Evolutionary conservation across 768 basidiomycete species (phyloP).

Genomic region (Kwoniella sp.): DNA sequence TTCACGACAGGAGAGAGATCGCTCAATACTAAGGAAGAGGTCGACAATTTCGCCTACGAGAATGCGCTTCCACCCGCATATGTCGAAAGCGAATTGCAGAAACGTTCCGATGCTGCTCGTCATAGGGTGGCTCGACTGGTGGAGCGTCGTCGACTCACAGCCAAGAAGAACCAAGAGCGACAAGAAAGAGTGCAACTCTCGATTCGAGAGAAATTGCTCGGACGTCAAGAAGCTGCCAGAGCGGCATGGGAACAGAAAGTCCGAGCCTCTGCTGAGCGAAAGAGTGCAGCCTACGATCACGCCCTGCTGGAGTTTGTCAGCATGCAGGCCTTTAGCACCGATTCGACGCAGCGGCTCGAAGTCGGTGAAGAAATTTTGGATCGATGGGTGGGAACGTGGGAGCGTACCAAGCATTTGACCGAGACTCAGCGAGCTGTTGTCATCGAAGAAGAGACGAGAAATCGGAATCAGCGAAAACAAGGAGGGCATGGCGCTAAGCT

Average conservation of each 20-base stretch:
- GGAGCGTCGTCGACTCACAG: neutral
- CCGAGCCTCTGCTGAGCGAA: conserved; percentile 8
- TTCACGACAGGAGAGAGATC: conserved; percentile 15
- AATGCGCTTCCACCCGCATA: conserved; percentile 26
- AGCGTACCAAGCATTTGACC: conserved; percentile 4
- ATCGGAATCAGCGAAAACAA: neutral
- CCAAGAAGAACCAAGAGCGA: neutral
- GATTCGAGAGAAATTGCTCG: conserved; percentile 35
- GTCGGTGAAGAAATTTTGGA: conserved; percentile 25
- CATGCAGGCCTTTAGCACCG: conserved; percentile 20
- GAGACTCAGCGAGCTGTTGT: conserved; percentile 1
- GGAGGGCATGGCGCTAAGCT: neutral
- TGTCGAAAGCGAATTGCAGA: conserved; percentile 24
- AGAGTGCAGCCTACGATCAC: conserved; percentile 6
- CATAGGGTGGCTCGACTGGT: neutral
- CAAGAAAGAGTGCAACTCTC: conserved; percentile 24
- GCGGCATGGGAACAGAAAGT: conserved; percentile 37
- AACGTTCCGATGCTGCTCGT: conserved; percentile 1
- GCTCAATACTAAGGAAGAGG: conserved; percentile 24
- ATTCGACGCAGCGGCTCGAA: conserved; percentile 14
- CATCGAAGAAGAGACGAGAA: conserved; percentile 8
- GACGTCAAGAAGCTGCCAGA: conserved; percentile 19
- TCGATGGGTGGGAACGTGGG: conserved; percentile 25
- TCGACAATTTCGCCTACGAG: conserved; percentile 32
- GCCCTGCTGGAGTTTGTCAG: conserved; percentile 34